Conservation (phyloP, 1,284 basidiomycete genomes). For the Apiotrichum sp. region DNA sequence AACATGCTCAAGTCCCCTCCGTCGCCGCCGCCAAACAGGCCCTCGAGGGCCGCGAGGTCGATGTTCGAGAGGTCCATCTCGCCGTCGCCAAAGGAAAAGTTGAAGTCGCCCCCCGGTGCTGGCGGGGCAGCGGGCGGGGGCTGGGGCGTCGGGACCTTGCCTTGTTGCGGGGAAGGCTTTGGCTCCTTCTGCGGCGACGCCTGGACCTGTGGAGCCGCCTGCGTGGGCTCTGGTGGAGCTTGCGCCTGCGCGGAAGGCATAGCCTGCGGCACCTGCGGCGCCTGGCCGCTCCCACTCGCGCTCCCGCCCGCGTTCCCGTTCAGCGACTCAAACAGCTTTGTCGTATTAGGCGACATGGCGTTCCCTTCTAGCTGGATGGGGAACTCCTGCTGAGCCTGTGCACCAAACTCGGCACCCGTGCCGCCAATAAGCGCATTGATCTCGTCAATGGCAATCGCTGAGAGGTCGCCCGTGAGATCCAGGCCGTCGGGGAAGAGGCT, state of each 20-base stretch:
- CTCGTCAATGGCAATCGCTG: slow-evolving; percentile 20
- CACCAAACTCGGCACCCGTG: slow-evolving; percentile 7
- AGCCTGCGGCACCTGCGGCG: not conserved
- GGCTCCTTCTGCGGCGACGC: not conserved
- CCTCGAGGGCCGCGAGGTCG: slow-evolving; percentile 14
- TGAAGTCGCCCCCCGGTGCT: not conserved
- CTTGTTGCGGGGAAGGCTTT: not conserved
- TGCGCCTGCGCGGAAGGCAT: not conserved
- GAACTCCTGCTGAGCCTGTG: not conserved
- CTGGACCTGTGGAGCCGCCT: not conserved
- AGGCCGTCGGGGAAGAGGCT: slow-evolving; percentile 10
- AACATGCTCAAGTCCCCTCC: not conserved
- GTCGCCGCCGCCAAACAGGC: slow-evolving; percentile 7
- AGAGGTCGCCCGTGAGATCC: slow-evolving; percentile 14
- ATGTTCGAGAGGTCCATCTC: slow-evolving; percentile 13
- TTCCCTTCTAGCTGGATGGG: not conserved
- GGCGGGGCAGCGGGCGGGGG: not conserved
- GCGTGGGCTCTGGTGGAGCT: not conserved
- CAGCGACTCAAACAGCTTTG: slow-evolving; percentile 13
- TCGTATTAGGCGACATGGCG: slow-evolving; percentile 17
- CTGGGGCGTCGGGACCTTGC: not conserved
- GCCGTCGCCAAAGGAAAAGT: slow-evolving; percentile 9
- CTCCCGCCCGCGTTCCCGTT: not conserved
- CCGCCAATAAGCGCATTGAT: slow-evolving; percentile 23
- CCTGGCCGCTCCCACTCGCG: not conserved